phyloP scores from a whole-genome alignment of 2,329 filamentous ascomycete genomes.

The Diaporthe ilicicola region DNA sequence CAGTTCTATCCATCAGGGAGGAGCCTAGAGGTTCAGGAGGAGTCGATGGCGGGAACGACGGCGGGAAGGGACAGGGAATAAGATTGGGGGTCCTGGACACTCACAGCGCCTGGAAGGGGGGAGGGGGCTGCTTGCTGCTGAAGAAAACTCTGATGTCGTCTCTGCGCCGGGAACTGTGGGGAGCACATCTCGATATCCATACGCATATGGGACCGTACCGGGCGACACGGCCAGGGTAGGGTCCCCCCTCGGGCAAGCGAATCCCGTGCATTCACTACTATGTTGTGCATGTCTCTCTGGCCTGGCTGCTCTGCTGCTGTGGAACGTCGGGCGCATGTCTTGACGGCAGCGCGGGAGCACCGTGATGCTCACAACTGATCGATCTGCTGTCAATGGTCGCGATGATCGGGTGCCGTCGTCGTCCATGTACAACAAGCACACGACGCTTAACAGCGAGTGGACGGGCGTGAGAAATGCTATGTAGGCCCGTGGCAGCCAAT shows the following conservation, averaged over 20 bases:
- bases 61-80: conserved; percentile 10
- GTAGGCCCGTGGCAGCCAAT: neutral
- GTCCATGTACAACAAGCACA: neutral
- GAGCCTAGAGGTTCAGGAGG: neutral
- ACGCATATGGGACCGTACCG: conserved; percentile 12
- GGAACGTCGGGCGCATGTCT: neutral
- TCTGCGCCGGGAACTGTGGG: conserved; percentile 16
- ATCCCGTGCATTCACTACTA: neutral
- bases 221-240: neutral
- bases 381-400: conserved; percentile 13
- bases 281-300: conserved; percentile 3
- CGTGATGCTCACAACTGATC: conserved; percentile 31
- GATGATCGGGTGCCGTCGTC: neutral
- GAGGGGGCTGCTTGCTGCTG: neutral
- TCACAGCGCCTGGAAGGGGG: neutral
- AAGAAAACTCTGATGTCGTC: conserved; percentile 22
- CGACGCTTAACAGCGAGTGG: neutral
- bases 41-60: neutral
- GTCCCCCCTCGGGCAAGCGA: neutral
- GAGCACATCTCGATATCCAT: conserved; percentile 21
- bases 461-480: neutral
- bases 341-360: conserved; percentile 6
- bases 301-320: conserved; percentile 8
- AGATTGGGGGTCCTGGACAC: neutral
- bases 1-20: neutral